phyloP scores from a whole-genome alignment of 306 rosid species.

The Herpetospermum pedunculosum region DNA sequence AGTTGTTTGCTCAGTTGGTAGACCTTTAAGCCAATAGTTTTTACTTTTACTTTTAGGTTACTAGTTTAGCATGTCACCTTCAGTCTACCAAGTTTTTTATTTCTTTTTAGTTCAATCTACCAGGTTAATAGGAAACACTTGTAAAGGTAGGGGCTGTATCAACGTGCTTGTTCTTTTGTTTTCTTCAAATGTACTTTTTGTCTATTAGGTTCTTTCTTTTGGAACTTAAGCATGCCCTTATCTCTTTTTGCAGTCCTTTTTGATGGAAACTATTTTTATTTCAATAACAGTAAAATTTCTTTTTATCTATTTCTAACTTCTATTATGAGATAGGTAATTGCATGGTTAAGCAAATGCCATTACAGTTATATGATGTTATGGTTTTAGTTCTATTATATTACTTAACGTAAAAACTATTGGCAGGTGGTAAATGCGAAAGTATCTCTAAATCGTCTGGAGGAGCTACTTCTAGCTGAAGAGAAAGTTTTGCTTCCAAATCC shows the following conservation, averaged over 20 bases:
- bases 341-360: not conserved
- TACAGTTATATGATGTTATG: not conserved
- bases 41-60: not conserved
- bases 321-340: not conserved
- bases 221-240: not conserved
- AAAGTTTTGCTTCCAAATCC: constrained; percentile 41
- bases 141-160: not conserved
- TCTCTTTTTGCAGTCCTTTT: not conserved
- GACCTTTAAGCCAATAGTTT: not conserved
- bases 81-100: too few species aligned
- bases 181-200: not conserved
- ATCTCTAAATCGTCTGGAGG: constrained; percentile 73
- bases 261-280: not conserved
- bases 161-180: not conserved
- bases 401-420: not conserved
- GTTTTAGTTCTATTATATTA: not conserved
- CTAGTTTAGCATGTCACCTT: not conserved
- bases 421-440: constrained; percentile 76
- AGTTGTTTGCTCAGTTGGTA: not conserved
- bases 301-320: not conserved
- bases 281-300: too few species aligned
- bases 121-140: not conserved
- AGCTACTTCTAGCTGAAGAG: constrained; percentile 58
- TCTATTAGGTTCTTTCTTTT: not conserved
- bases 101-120: too few species aligned